A percentile compares a stretch with the other conserved stretches of the same genome.
Conservation (phyloP, 768 basidiomycete species). For the Hydnomerulius pinastri region DNA sequence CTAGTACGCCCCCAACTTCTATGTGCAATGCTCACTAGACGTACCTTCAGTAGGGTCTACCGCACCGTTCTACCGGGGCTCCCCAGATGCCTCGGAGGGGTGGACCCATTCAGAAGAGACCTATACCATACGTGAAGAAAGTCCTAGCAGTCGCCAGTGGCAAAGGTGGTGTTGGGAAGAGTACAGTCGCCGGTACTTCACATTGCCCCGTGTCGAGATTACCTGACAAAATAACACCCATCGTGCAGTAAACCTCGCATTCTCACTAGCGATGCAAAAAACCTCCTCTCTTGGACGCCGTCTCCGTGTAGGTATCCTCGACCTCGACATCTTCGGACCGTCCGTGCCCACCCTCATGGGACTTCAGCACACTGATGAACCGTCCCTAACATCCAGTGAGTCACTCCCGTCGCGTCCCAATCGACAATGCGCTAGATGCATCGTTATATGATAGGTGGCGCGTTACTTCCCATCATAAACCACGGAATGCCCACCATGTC, state of each 20-base stretch:
- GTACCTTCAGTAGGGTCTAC: conserved; percentile 34
- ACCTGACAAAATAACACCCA: conserved; percentile 10
- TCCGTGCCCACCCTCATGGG: conserved; percentile 94
- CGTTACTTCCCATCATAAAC: conserved; percentile 79
- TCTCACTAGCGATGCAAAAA: conserved; percentile 58
- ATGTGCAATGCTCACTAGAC: conserved; percentile 8
- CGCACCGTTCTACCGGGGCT: conserved; percentile 35
- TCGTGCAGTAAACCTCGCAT: conserved; percentile 74
- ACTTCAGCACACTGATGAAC: conserved; percentile 75
- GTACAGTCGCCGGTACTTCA: conserved; percentile 80
- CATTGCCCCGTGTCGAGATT: not conserved
- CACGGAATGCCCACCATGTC: conserved; percentile 95
- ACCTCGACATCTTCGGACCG: conserved; percentile 95
- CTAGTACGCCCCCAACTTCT: conserved; percentile 40
- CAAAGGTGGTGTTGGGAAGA: conserved; percentile 96
- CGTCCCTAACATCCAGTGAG: conserved; percentile 70
- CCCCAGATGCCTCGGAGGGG: conserved; percentile 65
- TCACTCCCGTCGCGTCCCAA: not conserved
- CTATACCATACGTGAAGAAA: conserved; percentile 73
- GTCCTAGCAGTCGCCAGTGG: conserved; percentile 88
- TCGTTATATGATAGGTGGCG: conserved; percentile 54
- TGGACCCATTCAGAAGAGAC: conserved; percentile 53
- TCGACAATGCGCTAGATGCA: not conserved
- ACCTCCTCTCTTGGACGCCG: conserved; percentile 34
- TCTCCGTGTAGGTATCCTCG: conserved; percentile 81